A percentile compares a stretch with the other conserved stretches of the same genome.
These are phyloP conservation scores for Yamadazyma jaroonii DNA, from an alignment of 1,139 yeast genomes.

Conservation along the genomic window DNA sequence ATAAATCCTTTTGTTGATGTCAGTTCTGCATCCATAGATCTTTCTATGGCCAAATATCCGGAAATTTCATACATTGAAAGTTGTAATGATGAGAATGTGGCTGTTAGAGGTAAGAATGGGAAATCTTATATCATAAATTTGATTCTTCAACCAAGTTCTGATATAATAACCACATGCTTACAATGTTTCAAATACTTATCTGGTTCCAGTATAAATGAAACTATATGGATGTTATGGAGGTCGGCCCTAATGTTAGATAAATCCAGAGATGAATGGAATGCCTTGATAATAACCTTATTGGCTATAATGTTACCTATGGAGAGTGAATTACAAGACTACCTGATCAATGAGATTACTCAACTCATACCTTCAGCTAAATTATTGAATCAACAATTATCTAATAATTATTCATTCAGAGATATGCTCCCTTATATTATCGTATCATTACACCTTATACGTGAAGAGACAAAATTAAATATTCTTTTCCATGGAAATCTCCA, in stretches of 20 bases:
- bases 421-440: constrained; percentile 62
- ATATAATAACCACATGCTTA: constrained; percentile 42
- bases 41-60: constrained; percentile 16
- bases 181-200: constrained; percentile 52
- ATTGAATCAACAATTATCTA: constrained; percentile 25
- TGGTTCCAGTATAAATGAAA: constrained; percentile 56
- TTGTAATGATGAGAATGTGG: constrained; percentile 29
- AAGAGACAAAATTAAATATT: constrained; percentile 65
- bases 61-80: constrained; percentile 21
- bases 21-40: constrained; percentile 33
- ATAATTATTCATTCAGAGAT: constrained; percentile 42
- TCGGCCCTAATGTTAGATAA: constrained; percentile 47
- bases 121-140: constrained; percentile 32
- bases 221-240: constrained; percentile 64
- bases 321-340: constrained; percentile 9
- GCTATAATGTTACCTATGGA: constrained; percentile 46
- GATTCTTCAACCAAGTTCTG: constrained; percentile 45
- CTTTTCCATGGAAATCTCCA: constrained; percentile 35
- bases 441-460: constrained; percentile 72
- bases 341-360: constrained; percentile 36
- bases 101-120: constrained; percentile 21
- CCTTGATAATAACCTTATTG: constrained; percentile 53
- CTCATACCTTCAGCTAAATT: constrained; percentile 37
- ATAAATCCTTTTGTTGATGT: constrained; percentile 67
- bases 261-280: constrained; percentile 57